phyloP scores from a whole-genome alignment of 257 asterid genomes.

The Solanum stenotomum region DNA sequence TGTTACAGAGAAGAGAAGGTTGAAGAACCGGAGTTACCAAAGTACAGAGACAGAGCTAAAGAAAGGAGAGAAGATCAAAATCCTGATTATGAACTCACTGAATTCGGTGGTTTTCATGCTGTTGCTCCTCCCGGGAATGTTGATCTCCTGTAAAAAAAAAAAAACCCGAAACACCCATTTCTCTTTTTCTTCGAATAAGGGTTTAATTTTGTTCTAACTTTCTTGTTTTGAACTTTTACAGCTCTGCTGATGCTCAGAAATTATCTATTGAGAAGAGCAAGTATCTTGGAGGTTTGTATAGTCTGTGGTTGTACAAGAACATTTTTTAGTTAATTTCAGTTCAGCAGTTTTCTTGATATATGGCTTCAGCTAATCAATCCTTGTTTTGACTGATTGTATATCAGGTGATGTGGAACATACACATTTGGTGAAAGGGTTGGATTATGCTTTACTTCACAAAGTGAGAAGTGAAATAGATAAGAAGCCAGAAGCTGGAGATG shows the following conservation, averaged over 20 bases:
- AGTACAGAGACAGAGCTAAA: conserved; percentile 90
- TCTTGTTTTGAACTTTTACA: conserved; percentile 13
- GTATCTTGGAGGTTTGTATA: conserved; percentile 83
- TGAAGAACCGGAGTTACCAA: conserved; percentile 75
- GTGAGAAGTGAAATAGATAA: conserved; percentile 93
- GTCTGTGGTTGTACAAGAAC: not conserved
- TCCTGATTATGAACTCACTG: conserved; percentile 87
- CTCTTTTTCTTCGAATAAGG: not conserved
- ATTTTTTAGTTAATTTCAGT: not conserved
- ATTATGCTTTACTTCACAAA: conserved; percentile 90
- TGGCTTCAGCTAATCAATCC: not conserved
- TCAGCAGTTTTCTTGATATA: not conserved
- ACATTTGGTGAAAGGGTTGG: conserved; percentile 95
- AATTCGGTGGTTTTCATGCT: conserved; percentile 80
- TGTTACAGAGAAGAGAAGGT: conserved; percentile 75
- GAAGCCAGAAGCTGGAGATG: conserved; percentile 81
- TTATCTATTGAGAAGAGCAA: conserved; percentile 97
- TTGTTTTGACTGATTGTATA: conserved; percentile 17
- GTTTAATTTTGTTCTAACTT: not conserved
- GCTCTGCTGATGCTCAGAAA: conserved; percentile 91
- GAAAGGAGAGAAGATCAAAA: conserved; percentile 95
- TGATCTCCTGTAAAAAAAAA: conserved; percentile 47
- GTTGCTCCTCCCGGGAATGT: conserved; percentile 96
- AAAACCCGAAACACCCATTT: not conserved
- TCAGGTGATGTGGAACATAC: conserved; percentile 99